Evolutionary conservation across 352 stramenopile genomes (phyloP).

Genomic region (Phytophthora fragariae): DNA sequence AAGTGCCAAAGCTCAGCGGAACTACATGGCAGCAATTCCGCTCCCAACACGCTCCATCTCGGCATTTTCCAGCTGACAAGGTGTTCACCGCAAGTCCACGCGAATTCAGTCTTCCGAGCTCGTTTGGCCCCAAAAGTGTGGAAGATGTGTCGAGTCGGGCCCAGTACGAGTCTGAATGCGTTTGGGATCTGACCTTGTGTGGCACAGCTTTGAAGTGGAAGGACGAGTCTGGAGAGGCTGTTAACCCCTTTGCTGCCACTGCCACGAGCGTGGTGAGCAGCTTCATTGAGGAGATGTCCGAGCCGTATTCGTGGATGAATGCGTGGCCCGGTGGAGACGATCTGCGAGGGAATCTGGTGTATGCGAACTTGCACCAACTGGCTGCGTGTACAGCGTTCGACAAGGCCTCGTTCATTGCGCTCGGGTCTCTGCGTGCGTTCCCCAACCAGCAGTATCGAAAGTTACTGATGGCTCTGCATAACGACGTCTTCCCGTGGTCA

Average conservation of each 20-base stretch:
- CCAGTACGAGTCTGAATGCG: conserved; percentile 36
- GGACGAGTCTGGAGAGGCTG: conserved; percentile 11
- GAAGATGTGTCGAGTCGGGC: conserved; percentile 21
- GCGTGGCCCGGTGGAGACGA: conserved; percentile 40
- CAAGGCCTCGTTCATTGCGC: conserved; percentile 34
- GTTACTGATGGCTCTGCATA: conserved; percentile 46
- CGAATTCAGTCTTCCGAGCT: conserved; percentile 29
- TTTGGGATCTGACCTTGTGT: conserved; percentile 48
- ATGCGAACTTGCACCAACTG: conserved; percentile 41
- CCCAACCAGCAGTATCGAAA: conserved; percentile 61
- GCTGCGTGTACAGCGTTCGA: conserved; percentile 25
- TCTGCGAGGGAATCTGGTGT: conserved; percentile 52
- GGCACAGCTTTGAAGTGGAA: conserved; percentile 45
- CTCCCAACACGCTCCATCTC: not conserved
- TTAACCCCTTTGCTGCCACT: conserved; percentile 57
- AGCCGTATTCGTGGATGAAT: conserved; percentile 52
- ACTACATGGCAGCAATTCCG: conserved; percentile 40
- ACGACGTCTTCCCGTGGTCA: conserved; percentile 53
- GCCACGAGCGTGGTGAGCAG: conserved; percentile 23
- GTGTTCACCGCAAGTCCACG: conserved; percentile 27
- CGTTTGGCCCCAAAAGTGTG: conserved; percentile 14
- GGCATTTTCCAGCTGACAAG: conserved; percentile 1
- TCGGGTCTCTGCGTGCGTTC: conserved; percentile 54
- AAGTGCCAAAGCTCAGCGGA: conserved; percentile 3
- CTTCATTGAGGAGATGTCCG: conserved; percentile 48